Base-by-base conservation (phyloP, 1,284 basidiomycete genomes). In the Trichosporon coremiiforme region DNA sequence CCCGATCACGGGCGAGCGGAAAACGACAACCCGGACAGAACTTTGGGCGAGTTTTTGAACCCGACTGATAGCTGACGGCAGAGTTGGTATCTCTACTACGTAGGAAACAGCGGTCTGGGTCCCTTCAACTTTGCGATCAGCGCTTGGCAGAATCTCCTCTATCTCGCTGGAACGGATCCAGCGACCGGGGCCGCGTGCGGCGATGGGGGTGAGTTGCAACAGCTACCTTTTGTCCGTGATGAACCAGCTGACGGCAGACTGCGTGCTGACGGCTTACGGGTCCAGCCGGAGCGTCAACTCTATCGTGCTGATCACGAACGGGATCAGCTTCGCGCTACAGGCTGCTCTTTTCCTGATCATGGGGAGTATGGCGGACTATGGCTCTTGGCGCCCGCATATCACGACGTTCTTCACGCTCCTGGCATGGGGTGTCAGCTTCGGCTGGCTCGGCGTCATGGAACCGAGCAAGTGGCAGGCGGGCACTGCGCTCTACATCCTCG, bases 401-500 rank as follows among this genome's bases (percentile, higher is more conserved):
- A 86, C 93, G 9, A 85, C 93, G 22, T 85, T 85, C 22, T 84
- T 91, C 35, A 93, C 92, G 0, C 81, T 90, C 33, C 85, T 94
- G 13, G 91, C 90, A 69, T 93, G 91, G 91, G 91, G 83, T 3
- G 88, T 91, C 6, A 90, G 92, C 76, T 75, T 75, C 47, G 75
- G 65, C 22, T 74, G 74, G 74, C 66, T 71, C 17, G 75, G 75
- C 4, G 66, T 76, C 8, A 93, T 90, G 68, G 68, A 64, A 10
- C 73, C 80, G 13, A 38, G 33, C 29, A 70, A 72, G 64, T 76
- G 75, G 75, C 69, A 70, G 53, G 31, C 38, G 25, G 75, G 74
- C 4, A 70, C 73, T 0, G 74, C 73, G 22, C 65, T 75, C 13
- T 76, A 74, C 66, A 70, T 76, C 66, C 66, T 74, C 20, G 75